Evolutionary conservation across 2,329 filamentous ascomycete species (phyloP), one percentile per base, ranked within the genome.

Genomic region (Thelonectria olida): DNA sequence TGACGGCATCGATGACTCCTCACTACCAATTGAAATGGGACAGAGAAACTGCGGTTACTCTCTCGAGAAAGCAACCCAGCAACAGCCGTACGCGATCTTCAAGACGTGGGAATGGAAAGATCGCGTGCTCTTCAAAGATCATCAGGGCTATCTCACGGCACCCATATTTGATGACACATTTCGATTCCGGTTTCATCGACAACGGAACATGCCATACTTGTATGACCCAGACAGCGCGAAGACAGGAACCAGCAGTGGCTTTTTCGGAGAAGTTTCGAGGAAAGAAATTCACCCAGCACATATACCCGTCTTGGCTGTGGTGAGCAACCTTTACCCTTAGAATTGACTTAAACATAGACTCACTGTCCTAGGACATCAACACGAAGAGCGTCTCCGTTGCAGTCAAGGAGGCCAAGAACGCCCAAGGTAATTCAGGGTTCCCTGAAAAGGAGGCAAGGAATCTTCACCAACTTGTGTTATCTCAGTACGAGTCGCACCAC

Each of bases 261-360:
- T 44, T 38, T 53, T 53, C n/a, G 25, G 50, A n/a, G 50, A 53
- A 6, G 50, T 53, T 13, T 28, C 8, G 25, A 44, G 15, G 23
- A 22, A 17, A 15, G 17, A 31, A 34, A 34, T 53, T 22, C 50
- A 53, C 25, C 8, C n/a, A 15, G 45, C 38, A 20, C 50, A 31
- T 36, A 17, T 20, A 31, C 50, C 38, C 7, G 31, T 15, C 10
- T 31, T 23, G 12, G n/a, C 22, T 28, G n/a, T 6, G n/a, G 25
- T 31, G 15, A 42, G 25, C 25, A 15, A 28, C 9, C 13, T 34
- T 20, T 15, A 17, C 17, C 25, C 17, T 36, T 7, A 8, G 8
- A 3, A 12, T 7, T 7, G 4, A 34, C 34, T 22, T 9, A 34
- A 25, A 17, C 45, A 20, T 28, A 12, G 5, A 49, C 44, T 47